Conservation (phyloP, 192 early-diverging fungal genomes). For the Coemansia sp. region DNA sequence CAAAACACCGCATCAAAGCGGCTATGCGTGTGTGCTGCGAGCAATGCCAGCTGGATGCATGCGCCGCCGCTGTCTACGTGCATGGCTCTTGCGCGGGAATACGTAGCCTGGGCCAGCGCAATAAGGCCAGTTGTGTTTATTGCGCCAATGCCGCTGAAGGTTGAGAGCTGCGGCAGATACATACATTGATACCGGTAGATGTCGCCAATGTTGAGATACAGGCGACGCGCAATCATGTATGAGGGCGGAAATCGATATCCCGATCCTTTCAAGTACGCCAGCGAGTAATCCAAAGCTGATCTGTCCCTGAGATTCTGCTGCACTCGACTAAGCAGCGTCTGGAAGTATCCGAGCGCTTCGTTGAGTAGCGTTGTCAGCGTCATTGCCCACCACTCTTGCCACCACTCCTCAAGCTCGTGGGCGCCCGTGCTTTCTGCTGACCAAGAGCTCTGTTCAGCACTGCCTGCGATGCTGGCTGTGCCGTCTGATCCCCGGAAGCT, state of each 20-base stretch:
- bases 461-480: conserved; percentile 19
- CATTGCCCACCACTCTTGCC: conserved; percentile 41
- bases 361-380: conserved; percentile 34
- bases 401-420: conserved; percentile 28
- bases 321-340: conserved; percentile 23
- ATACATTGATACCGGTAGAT: conserved; percentile 47
- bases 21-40: conserved; percentile 22
- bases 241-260: conserved; percentile 6
- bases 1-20: conserved; percentile 39
- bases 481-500: conserved; percentile 20
- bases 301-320: conserved; percentile 5
- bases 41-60: conserved; percentile 35
- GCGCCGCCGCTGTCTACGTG: conserved; percentile 31
- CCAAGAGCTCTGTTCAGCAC: conserved; percentile 14
- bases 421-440: conserved; percentile 11
- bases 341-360: conserved; percentile 47
- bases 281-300: conserved; percentile 10
- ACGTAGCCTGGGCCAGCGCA: conserved; percentile 33
- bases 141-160: conserved; percentile 13
- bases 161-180: conserved; percentile 36
- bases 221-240: conserved; percentile 30
- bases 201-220: conserved; percentile 39
- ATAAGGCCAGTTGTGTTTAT: conserved; percentile 13
- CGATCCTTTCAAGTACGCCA: conserved; percentile 1
- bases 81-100: conserved; percentile 36